These are phyloP conservation scores for Pisolithus microcarpus DNA, from an alignment of 768 basidiomycete species.

Conservation along the genomic window DNA sequence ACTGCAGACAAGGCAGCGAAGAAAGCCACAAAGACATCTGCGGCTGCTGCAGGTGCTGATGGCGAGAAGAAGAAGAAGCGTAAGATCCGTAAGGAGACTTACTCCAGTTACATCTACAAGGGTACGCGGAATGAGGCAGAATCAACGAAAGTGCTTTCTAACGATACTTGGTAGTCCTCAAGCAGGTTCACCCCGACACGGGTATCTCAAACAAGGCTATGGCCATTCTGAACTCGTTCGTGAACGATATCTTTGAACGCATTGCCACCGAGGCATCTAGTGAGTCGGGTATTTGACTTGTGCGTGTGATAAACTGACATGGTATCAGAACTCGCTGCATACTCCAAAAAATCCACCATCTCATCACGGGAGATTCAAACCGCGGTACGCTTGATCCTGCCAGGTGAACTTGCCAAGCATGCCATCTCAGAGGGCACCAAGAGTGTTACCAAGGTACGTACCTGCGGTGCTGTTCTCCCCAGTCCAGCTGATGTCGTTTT, in stretches of 20 bases:
- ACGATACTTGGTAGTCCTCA: constrained; percentile 54
- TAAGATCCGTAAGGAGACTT: constrained; percentile 87
- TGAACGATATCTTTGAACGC: constrained; percentile 92
- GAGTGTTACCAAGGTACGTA: constrained; percentile 53
- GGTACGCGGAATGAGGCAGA: constrained; percentile 32
- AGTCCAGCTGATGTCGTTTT: constrained; percentile 1
- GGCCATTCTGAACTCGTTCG: constrained; percentile 88
- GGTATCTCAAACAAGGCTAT: constrained; percentile 98
- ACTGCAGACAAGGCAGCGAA: constrained; percentile 33
- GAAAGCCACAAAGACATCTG: constrained; percentile 54
- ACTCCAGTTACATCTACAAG: constrained; percentile 94
- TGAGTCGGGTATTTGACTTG: constrained; percentile 29
- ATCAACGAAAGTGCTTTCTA: no score
- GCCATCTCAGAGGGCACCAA: constrained; percentile 94
- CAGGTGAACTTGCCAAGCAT: constrained; percentile 97
- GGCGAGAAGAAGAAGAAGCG: constrained; percentile 85
- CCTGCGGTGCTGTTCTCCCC: background rate
- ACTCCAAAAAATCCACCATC: constrained; percentile 99
- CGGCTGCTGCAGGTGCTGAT: constrained; percentile 45
- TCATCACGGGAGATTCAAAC: constrained; percentile 99
- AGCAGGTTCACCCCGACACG: constrained; percentile 96
- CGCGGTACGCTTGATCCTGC: constrained; percentile 88
- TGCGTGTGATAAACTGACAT: background rate
- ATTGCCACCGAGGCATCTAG: constrained; percentile 87
- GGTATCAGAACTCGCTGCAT: constrained; percentile 77